A percentile compares a stretch with the other conserved stretches of the same genome.
These are phyloP conservation scores for Ustilago nuda DNA, from an alignment of 1,284 basidiomycete species.

Conservation along the genomic window DNA sequence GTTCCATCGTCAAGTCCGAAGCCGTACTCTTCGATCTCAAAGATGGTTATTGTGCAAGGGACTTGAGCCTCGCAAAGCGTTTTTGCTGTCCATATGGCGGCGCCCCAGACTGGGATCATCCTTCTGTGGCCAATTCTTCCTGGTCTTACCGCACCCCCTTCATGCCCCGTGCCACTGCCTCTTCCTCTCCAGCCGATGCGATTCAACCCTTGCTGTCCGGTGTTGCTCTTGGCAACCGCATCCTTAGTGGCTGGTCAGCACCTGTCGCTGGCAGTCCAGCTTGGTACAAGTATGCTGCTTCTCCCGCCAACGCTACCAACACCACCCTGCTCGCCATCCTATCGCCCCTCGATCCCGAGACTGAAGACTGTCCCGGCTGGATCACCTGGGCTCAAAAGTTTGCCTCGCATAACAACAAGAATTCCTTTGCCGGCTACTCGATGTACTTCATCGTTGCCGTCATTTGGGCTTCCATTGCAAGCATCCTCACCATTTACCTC, in stretches of 20 bases:
- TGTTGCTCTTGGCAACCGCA: slow-evolving; percentile 48
- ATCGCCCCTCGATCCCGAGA: slow-evolving; percentile 35
- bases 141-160: slow-evolving; percentile 44
- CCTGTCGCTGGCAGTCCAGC: slow-evolving; percentile 58
- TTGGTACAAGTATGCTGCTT: slow-evolving; percentile 54
- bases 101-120: slow-evolving; percentile 49
- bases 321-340: slow-evolving; percentile 20
- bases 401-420: slow-evolving; percentile 23
- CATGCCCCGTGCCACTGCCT: slow-evolving; percentile 15
- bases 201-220: slow-evolving; percentile 43
- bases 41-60: slow-evolving; percentile 82
- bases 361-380: slow-evolving; percentile 78
- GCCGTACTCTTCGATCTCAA: slow-evolving; percentile 94
- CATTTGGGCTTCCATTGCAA: slow-evolving; percentile 68
- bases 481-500: slow-evolving; percentile 83
- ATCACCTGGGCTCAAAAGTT: slow-evolving; percentile 74
- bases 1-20: slow-evolving; percentile 85
- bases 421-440: slow-evolving; percentile 76
- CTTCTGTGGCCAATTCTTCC: slow-evolving; percentile 16
- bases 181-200: slow-evolving; percentile 22
- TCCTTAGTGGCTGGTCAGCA: slow-evolving; percentile 58
- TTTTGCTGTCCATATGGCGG: slow-evolving; percentile 78
- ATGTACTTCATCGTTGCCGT: slow-evolving; percentile 75
- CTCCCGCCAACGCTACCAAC: slow-evolving; percentile 10
- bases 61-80: slow-evolving; percentile 80